Conservation (phyloP, 495 filamentous ascomycete genomes). For the Penicillium dipodomyicola region DNA sequence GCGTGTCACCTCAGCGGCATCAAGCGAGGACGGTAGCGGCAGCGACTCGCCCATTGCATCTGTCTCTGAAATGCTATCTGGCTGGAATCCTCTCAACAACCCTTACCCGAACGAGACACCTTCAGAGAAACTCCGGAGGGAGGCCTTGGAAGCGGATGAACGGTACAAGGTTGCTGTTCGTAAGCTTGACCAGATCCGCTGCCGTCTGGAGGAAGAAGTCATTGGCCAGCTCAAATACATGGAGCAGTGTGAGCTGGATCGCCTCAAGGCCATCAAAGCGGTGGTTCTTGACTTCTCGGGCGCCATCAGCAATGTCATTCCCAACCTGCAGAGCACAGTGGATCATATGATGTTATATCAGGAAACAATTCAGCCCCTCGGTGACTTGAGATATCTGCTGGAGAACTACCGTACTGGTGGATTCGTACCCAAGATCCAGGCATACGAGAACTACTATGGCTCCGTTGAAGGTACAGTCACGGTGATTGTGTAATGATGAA, state of each 20-base stretch:
- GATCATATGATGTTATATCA: conserved; percentile 99
- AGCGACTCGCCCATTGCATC: conserved; percentile 71
- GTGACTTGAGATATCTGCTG: conserved; percentile 91
- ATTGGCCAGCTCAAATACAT: conserved; percentile 90
- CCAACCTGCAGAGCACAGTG: conserved; percentile 87
- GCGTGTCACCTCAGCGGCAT: conserved; percentile 66
- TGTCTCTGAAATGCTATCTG: conserved; percentile 81
- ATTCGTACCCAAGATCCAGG: conserved; percentile 86
- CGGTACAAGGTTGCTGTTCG: conserved; percentile 82
- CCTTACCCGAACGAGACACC: conserved; percentile 89
- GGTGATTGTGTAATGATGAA: neutral
- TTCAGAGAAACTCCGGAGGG: conserved; percentile 77
- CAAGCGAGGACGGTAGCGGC: conserved; percentile 53
- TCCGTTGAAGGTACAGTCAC: conserved; percentile 68
- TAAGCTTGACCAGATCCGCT: conserved; percentile 85
- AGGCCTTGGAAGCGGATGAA: conserved; percentile 89
- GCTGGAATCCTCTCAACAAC: conserved; percentile 91
- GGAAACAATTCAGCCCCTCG: conserved; percentile 90
- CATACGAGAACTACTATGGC: conserved; percentile 99
- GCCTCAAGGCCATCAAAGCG: conserved; percentile 95
- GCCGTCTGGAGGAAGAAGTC: conserved; percentile 91
- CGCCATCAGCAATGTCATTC: conserved; percentile 97
- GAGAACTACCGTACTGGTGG: conserved; percentile 96
- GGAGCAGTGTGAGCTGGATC: conserved; percentile 95
- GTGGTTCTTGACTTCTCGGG: conserved; percentile 97